Conservation (phyloP, 2,329 filamentous ascomycete genomes). For the Apiospora malaysiana region DNA sequence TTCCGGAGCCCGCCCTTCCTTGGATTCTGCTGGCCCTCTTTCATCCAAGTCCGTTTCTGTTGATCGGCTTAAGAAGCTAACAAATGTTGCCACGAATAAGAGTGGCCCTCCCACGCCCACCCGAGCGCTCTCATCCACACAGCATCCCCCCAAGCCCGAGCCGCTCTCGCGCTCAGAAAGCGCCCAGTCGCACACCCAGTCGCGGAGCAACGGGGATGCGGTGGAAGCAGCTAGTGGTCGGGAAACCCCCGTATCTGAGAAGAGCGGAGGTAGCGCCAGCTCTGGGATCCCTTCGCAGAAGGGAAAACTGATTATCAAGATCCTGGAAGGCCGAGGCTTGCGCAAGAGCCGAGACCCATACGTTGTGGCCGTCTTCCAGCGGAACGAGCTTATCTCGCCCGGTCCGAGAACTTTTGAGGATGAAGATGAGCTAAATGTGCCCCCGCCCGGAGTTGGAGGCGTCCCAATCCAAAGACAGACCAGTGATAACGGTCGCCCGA, state of each 20-base stretch:
- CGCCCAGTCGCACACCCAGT: constrained; percentile 39
- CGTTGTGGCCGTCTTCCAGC: constrained; percentile 94
- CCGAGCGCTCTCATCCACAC: constrained; percentile 76
- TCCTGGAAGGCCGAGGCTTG: constrained; percentile 83
- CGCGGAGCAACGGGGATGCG: constrained; percentile 44
- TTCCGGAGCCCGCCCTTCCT: constrained; percentile 47
- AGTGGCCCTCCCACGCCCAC: constrained; percentile 91
- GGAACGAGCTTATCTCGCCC: constrained; percentile 93
- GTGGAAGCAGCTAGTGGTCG: constrained; percentile 55
- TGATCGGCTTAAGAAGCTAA: constrained; percentile 85
- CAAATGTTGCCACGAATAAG: constrained; percentile 80
- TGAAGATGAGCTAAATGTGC: constrained; percentile 59
- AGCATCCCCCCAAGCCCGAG: constrained; percentile 55
- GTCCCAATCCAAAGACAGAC: constrained; percentile 72
- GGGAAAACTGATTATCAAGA: constrained; percentile 89
- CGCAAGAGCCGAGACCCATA: constrained; percentile 88
- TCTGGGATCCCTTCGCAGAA: constrained; percentile 64
- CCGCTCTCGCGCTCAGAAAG: constrained; percentile 27
- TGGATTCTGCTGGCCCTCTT: constrained; percentile 44
- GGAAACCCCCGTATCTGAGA: constrained; percentile 55
- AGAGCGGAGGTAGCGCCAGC: constrained; percentile 62
- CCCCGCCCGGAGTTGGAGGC: constrained; percentile 59
- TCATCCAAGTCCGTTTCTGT: constrained; percentile 65
- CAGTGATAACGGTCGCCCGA: constrained; percentile 81
- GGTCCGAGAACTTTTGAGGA: constrained; percentile 72